A percentile compares a stretch with the other conserved stretches of the same genome.
phyloP scores from a whole-genome alignment of 2,329 filamentous ascomycete genomes.

The Endoconidiophora polonica region DNA sequence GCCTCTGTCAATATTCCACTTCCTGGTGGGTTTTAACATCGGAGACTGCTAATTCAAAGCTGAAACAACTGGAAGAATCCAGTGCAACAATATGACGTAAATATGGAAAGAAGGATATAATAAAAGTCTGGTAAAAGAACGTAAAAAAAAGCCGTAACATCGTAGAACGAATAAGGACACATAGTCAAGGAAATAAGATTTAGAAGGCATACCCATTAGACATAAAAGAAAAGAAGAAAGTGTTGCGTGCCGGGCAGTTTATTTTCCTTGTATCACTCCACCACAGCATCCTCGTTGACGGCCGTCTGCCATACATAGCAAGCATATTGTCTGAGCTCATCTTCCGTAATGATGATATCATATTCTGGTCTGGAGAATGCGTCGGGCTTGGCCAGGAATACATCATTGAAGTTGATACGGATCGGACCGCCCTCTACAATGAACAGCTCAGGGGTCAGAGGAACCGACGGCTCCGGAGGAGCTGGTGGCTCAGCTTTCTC shows the following conservation, averaged over 20 bases:
- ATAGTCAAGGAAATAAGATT: not conserved
- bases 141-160: not conserved
- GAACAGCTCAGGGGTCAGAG: slow-evolving; percentile 15
- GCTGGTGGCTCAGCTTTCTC: slow-evolving; percentile 8
- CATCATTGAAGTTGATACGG: slow-evolving; percentile 2
- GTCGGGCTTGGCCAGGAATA: slow-evolving; percentile 6
- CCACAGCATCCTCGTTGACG: not conserved
- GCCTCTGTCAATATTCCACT: too few species aligned
- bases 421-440: slow-evolving; percentile 5
- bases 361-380: not conserved
- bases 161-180: not conserved
- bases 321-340: slow-evolving; percentile 8
- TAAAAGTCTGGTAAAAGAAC: not conserved
- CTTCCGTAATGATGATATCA: slow-evolving; percentile 9
- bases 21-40: too few species aligned
- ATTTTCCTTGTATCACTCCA: too few species aligned
- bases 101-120: not conserved
- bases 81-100: not conserved
- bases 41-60: too few species aligned
- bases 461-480: not conserved
- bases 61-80: too few species aligned
- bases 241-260: not conserved
- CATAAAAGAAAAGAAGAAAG: not conserved
- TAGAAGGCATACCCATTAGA: not conserved
- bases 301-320: slow-evolving; percentile 7